These are phyloP conservation scores for Leptoxyphium fumago DNA, from an alignment of 2,329 filamentous ascomycete genomes.

Conservation along the genomic window DNA sequence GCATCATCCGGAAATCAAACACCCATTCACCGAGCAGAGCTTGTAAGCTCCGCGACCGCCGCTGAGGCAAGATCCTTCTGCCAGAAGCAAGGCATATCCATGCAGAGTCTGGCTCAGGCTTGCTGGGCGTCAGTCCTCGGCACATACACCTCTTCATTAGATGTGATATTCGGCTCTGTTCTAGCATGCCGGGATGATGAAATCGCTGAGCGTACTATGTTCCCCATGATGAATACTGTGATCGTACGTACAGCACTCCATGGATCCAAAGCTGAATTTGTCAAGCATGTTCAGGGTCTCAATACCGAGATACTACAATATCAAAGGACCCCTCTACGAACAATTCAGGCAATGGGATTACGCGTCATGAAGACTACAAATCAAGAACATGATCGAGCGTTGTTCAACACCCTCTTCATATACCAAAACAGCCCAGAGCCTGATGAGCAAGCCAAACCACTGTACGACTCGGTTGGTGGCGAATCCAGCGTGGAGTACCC, in stretches of 20 bases:
- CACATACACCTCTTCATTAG: slow-evolving; percentile 46
- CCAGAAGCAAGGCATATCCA: slow-evolving; percentile 49
- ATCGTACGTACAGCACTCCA: slow-evolving; percentile 59
- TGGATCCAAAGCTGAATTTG: slow-evolving; percentile 47
- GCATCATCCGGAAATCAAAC: slow-evolving; percentile 3
- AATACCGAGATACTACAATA: slow-evolving; percentile 51
- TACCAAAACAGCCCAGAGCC: slow-evolving; percentile 42
- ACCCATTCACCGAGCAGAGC: slow-evolving; percentile 31
- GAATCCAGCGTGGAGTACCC: slow-evolving; percentile 64
- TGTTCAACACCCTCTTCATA: slow-evolving; percentile 53
- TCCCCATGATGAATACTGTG: slow-evolving; percentile 88
- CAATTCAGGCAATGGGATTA: slow-evolving; percentile 40
- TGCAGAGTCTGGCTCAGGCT: slow-evolving; percentile 62
- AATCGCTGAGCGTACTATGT: slow-evolving; percentile 51
- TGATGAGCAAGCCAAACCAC: slow-evolving; percentile 5
- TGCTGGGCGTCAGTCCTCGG: slow-evolving; percentile 63
- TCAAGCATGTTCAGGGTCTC: slow-evolving; percentile 59
- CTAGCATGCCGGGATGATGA: slow-evolving; percentile 72
- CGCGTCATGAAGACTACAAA: slow-evolving; percentile 1
- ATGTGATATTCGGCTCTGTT: slow-evolving; percentile 70
- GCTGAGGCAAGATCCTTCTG: slow-evolving; percentile 44
- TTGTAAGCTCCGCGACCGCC: slow-evolving; percentile 27
- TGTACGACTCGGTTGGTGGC: slow-evolving; percentile 51
- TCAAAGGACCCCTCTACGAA: slow-evolving; percentile 65
- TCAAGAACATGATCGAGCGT: slow-evolving; percentile 17